Base-by-base conservation (phyloP, 208 protist genomes). In the Wallacemonas rigidus region DNA sequence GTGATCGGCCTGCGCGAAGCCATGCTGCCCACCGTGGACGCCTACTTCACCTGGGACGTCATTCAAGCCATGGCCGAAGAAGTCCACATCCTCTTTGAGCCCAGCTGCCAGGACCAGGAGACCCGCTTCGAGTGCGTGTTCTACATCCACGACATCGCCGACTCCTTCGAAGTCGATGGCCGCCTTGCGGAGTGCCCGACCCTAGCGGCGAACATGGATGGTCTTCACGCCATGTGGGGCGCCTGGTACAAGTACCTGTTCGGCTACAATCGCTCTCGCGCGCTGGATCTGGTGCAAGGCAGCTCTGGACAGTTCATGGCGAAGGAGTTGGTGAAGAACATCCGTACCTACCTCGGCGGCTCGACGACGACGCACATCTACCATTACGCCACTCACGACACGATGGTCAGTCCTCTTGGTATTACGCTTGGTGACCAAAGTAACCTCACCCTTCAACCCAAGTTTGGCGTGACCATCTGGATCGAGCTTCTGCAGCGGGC, bases 91-190 rank as follows among this genome's bases (percentile, higher is more conserved):
- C 4, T 26, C n/a, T 9, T 12, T 3, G 11, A 65, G 60, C 41
- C 38, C 41, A 48, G 40, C 41, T 91, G 86, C 75, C 38, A 47
- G 17, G 61, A 77, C 56, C 75, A 76, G 65, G 36, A 39, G 43
- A 14, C 45, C 17, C 79, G 85, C 56, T 62, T 51, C 41, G 14
- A 71, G n/a, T 91, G 83, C 41, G 77, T 71, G 11, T 50, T 76
- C 44, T 36, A 65, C 17, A 65, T 90, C 36, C 80, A 79, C 74
- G 85, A 90, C 53, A 81, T 90, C 51, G 80, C 79, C 53, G 72
- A 67, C 17, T 74, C 73, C 69, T 88, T 81, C 67, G 71, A 78
- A 6, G 79, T 65, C 43, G 60, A 65, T 17, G 60, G 60, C 60
- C 60, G 60, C 60, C 60, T 65, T 7, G 60, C 60, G 12, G 3